Evolutionary conservation across 169 alveolate genomes (phyloP).

Genomic region (Nephromyces sp.): DNA sequence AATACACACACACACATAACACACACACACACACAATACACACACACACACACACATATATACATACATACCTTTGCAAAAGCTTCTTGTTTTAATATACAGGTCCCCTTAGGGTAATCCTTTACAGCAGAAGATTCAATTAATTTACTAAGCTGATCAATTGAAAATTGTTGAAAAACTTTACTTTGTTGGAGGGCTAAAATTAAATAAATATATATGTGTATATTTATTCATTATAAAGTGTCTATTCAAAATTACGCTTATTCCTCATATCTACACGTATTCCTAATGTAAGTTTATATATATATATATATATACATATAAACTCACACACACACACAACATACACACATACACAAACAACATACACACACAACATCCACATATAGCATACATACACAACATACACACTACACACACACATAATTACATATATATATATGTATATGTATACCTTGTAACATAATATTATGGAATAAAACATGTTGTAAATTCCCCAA

Average conservation of each 20-base stretch:
- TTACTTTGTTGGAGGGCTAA: conserved; percentile 66
- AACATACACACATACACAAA: no score
- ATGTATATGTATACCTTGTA: conserved; percentile 8
- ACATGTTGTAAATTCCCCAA: conserved; percentile 74
- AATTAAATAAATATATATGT: not conserved
- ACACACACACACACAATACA: no score
- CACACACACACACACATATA: not conserved
- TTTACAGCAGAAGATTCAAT: conserved; percentile 61
- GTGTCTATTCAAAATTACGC: no score
- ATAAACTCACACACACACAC: no score
- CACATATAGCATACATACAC: no score
- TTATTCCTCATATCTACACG: no score
- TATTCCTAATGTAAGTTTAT: no score
- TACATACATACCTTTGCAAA: not conserved
- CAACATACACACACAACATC: no score
- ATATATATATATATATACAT: no score
- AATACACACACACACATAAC: no score
- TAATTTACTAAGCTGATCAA: conserved; percentile 55
- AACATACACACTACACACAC: no score
- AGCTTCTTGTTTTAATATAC: conserved; percentile 49
- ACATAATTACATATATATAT: not conserved
- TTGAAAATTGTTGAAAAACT: conserved; percentile 64
- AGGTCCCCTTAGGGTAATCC: conserved; percentile 48
- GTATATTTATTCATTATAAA: no score
- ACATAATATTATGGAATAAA: conserved; percentile 66